Evolutionary conservation across 2,329 filamentous ascomycete genomes (phyloP).

Genomic region (Lachnellula subtilissima): DNA sequence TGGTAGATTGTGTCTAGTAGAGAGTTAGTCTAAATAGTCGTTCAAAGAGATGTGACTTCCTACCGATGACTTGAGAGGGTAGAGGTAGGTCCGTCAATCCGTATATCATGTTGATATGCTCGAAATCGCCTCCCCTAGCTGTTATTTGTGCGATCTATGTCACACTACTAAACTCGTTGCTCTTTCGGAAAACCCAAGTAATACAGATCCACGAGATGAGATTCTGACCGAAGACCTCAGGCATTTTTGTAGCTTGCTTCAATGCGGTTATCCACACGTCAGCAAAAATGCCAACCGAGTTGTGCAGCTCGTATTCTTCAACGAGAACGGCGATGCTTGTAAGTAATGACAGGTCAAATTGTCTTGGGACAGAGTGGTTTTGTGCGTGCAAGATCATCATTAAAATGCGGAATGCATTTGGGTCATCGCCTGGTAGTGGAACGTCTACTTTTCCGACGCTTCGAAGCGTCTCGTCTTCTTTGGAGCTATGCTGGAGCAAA

Average conservation of each 20-base stretch:
- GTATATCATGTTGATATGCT: background rate
- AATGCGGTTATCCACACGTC: background rate
- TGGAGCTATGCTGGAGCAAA: constrained; percentile 19
- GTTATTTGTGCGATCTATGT: background rate
- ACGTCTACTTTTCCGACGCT: constrained; percentile 8
- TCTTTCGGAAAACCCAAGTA: background rate
- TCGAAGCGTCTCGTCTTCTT: constrained; percentile 12
- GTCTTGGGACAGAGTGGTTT: background rate
- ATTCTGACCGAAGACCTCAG: background rate
- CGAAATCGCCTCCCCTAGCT: background rate
- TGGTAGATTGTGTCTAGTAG: background rate
- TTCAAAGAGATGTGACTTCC: background rate
- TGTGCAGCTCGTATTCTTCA: background rate
- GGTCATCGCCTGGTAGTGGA: background rate
- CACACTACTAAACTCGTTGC: background rate
- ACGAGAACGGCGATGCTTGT: background rate
- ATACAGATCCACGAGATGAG: background rate
- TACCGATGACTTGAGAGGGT: background rate
- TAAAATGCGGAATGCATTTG: background rate
- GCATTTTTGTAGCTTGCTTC: background rate
- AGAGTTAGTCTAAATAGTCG: background rate
- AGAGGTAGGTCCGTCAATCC: background rate
- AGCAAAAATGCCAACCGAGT: background rate
- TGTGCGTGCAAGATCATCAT: background rate
- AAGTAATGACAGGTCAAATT: background rate